Base-by-base conservation (phyloP, 2,329 filamentous ascomycete species). In the Nigrospora sphaerica region DNA sequence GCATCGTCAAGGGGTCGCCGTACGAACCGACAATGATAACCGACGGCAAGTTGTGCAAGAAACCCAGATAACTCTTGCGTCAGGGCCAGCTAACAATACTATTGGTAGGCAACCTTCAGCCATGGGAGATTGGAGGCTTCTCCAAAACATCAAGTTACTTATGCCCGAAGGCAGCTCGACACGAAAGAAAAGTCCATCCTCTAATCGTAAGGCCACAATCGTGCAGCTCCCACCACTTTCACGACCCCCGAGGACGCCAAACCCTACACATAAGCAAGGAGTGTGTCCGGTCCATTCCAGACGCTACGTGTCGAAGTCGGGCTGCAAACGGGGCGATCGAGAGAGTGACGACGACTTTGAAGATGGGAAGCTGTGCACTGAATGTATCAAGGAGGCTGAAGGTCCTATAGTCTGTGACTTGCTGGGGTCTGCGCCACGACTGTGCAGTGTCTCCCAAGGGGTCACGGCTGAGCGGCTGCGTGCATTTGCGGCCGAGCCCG, bases 101-200 rank as follows among this genome's bases (percentile, higher is more conserved):
- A 14, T 36, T n/a, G 6, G 34, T 11, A 14, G 34, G 10, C 33
- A 13, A 13, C 10, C n/a, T 16, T 35, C n/a, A 43, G 18, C 46
- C 41, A 32, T 34, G 38, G 12, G 19, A 39, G 23, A 54, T 44
- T 38, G 44, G 32, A 42, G 43, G n/a, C 45, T 58, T 13, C 57
- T 62, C 19, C 45, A 53, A 19, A 60, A 60, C 39, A 52, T 62
- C 10, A 54, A 59, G 44, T 62, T 62, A 42, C 43, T 54, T 10
- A 47, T 51, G 12, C 51, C 54, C 3, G 34, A 19, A 6, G 54
- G 50, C 38, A 41, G 36, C 12, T 37, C 42, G 23, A 32, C 48
- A 17, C 46, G 46, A 31, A 16, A 17, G 6, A 44, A 46, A n/a
- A 54, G 40, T 4, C 52, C 55, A 14, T 45, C 44, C 2, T 48